Percentiles rank a stretch among this genome's conserved stretches.
These are phyloP conservation scores for Kingdonia uniflora DNA, from an alignment of 164 flowering plant species.

Conservation along the genomic window DNA sequence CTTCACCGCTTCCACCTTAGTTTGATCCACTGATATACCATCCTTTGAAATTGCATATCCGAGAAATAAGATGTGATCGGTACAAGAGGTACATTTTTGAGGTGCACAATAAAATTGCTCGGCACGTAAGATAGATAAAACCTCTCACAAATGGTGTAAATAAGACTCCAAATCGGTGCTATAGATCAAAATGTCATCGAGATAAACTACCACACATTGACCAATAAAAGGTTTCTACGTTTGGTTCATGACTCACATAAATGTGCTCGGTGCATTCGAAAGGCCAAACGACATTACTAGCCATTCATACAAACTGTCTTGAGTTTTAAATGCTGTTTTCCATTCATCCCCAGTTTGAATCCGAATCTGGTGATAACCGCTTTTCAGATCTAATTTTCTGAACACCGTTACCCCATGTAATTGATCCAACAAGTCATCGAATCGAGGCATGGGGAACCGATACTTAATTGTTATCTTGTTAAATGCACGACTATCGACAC, in stretches of 20 bases:
- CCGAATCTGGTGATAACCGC: too few species aligned
- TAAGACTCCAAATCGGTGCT: background rate
- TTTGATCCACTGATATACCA: background rate
- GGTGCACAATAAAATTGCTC: background rate
- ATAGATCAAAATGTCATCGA: slow-evolving; percentile 1
- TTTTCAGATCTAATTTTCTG: too few species aligned
- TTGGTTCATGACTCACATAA: slow-evolving; percentile 6
- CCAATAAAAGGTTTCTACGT: background rate
- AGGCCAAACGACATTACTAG: slow-evolving; percentile 3
- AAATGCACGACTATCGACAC: too few species aligned
- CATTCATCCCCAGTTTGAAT: too few species aligned
- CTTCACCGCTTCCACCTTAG: background rate
- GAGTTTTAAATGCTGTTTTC: too few species aligned
- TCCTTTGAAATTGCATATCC: background rate
- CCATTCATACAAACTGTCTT: too few species aligned
- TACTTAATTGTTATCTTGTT: too few species aligned
- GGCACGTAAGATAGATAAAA: background rate
- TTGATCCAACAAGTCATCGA: too few species aligned
- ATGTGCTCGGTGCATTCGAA: background rate
- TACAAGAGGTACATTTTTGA: background rate
- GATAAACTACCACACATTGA: background rate
- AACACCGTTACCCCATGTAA: too few species aligned
- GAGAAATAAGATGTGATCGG: background rate
- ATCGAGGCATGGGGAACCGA: too few species aligned
- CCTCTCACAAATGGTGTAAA: background rate